These are phyloP conservation scores for Osmozyma mogii DNA, from an alignment of 805 yeast species.

Conservation along the genomic window DNA sequence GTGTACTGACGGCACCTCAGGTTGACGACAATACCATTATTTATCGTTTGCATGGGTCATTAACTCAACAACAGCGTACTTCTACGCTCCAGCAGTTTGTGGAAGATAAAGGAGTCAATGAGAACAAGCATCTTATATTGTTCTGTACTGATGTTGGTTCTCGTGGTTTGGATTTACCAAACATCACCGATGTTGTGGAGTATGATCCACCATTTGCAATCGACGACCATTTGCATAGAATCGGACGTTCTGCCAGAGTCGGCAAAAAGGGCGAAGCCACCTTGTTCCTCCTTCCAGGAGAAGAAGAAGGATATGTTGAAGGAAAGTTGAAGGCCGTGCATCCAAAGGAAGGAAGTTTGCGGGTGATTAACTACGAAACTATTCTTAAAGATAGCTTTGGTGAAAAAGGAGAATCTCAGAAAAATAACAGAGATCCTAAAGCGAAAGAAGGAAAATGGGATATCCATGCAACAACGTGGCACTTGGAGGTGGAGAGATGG, in stretches of 20 bases:
- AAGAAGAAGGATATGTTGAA: constrained; percentile 76
- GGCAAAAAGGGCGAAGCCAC: constrained; percentile 76
- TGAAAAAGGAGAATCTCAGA: constrained; percentile 28
- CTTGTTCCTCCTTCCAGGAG: constrained; percentile 79
- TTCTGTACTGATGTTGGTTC: constrained; percentile 98
- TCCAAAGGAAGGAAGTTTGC: constrained; percentile 27
- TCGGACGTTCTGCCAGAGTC: constrained; percentile 98
- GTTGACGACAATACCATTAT: constrained; percentile 38
- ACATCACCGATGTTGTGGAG: constrained; percentile 79
- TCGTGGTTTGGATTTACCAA: constrained; percentile 89
- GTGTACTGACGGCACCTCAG: constrained; percentile 47
- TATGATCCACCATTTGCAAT: constrained; percentile 91
- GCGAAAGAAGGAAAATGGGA: constrained; percentile 65
- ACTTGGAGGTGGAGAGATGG: constrained; percentile 83
- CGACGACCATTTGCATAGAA: constrained; percentile 93
- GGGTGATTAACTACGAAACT: constrained; percentile 27
- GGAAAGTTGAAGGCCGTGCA: constrained; percentile 35
- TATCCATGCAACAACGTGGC: constrained; percentile 94
- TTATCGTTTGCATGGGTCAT: constrained; percentile 81
- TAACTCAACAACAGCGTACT: constrained; percentile 77
- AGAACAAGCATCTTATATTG: constrained; percentile 49
- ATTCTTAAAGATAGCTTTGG: constrained; percentile 29
- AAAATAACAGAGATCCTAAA: constrained; percentile 28
- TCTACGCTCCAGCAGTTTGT: constrained; percentile 62
- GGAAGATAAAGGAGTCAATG: constrained; percentile 27